These are phyloP conservation scores for Cercospora brassicicola DNA, from an alignment of 2,329 filamentous ascomycete species.

Conservation along the genomic window DNA sequence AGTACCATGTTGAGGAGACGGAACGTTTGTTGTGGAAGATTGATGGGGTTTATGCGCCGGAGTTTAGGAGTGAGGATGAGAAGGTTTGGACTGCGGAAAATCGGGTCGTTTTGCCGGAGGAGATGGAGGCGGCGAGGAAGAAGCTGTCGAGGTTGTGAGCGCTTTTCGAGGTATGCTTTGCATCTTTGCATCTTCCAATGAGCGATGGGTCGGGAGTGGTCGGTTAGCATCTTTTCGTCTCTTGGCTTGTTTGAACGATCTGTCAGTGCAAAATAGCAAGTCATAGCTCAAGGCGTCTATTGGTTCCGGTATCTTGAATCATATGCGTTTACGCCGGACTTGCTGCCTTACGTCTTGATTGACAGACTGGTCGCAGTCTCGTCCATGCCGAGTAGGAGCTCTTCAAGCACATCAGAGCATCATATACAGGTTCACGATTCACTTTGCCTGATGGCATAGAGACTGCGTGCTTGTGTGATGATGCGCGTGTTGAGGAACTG, in stretches of 20 bases:
- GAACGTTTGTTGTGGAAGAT: conserved; percentile 48
- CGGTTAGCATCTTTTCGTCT: background rate
- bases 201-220: background rate
- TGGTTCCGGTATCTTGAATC: background rate
- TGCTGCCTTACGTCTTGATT: background rate
- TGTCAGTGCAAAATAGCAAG: background rate
- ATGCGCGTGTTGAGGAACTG: background rate
- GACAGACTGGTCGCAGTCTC: too few relatives aligned
- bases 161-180: too few relatives aligned
- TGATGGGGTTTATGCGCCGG: conserved; percentile 44
- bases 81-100: conserved; percentile 28
- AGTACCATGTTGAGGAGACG: conserved; percentile 46
- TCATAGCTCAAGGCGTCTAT: background rate
- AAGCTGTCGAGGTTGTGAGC: background rate
- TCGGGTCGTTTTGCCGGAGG: conserved; percentile 16
- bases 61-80: conserved; percentile 38
- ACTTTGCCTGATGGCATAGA: background rate
- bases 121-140: conserved; percentile 18
- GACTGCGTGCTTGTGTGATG: background rate
- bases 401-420: background rate
- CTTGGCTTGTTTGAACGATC: too few relatives aligned
- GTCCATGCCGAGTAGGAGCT: background rate
- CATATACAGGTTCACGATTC: too few relatives aligned
- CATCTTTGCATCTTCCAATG: too few relatives aligned
- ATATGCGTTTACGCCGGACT: too few relatives aligned